Conservation (phyloP, 2,329 filamentous ascomycete species). For the Diplodia intermedia region DNA sequence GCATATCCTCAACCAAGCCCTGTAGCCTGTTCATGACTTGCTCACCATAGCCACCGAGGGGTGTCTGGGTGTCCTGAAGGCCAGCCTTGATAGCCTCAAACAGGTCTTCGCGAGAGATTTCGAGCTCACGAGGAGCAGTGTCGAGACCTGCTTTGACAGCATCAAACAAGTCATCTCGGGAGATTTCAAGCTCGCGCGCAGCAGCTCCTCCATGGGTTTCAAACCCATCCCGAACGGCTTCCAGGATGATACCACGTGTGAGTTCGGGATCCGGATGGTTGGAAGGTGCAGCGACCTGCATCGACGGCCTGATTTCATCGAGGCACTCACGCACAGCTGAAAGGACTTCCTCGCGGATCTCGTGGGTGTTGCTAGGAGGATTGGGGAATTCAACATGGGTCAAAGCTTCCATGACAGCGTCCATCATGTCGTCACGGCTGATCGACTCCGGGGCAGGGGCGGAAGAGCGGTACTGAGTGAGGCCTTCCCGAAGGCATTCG, state of each 20-base stretch:
- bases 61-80: conserved; percentile 53
- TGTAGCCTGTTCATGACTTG: conserved; percentile 67
- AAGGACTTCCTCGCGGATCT: conserved; percentile 84
- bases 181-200: conserved; percentile 55
- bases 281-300: conserved; percentile 48
- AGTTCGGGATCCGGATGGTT: conserved; percentile 52
- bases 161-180: conserved; percentile 61
- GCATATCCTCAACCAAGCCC: conserved; percentile 66
- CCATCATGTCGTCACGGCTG: conserved; percentile 83
- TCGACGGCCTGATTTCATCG: conserved; percentile 73
- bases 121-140: conserved; percentile 45
- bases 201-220: conserved; percentile 52
- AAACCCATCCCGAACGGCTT: conserved; percentile 66
- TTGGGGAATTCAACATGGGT: conserved; percentile 79
- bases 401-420: conserved; percentile 83
- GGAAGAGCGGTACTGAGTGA: conserved; percentile 73
- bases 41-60: conserved; percentile 61
- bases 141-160: conserved; percentile 54
- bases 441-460: conserved; percentile 55
- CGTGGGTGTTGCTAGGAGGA: conserved; percentile 70
- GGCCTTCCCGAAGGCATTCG: conserved; percentile 82
- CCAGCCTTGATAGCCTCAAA: conserved; percentile 64
- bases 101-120: conserved; percentile 58
- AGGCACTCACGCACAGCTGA: conserved; percentile 84
- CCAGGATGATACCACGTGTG: conserved; percentile 62